Evolutionary conservation across 495 filamentous ascomycete species (phyloP), one percentile per base, ranked within the genome.

Genomic region (Neurospora hispaniola): DNA sequence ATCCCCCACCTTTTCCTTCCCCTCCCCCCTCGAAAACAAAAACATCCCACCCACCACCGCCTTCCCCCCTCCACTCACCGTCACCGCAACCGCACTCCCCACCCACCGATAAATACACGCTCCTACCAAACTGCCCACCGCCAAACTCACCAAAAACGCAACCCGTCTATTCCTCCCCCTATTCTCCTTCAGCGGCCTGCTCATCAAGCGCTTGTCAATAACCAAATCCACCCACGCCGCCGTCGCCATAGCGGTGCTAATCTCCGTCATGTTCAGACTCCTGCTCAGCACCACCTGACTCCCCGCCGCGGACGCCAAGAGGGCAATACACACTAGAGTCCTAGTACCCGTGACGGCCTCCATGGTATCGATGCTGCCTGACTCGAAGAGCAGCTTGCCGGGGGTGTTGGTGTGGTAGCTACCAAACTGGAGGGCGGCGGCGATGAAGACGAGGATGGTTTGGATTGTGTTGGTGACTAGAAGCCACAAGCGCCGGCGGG

Each of bases 211-310:
- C 16, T 80, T 81, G 76, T 90, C 88, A 66, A 90, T 85, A 31
- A 89, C 78, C 38, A 91, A 73, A 73, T 90, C 89, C 7, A 91
- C 78, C 83, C 87, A 90, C 4, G 89, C 88, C 9, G 89, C 88
- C 38, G 89, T 91, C 2, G 89, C 89, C 88, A 90, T 90, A 4
- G 89, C 89, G n/a, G 89, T 90, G 35, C 82, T 88, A 41, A 90
- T 91, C 76, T 91, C 88, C 7, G 87, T 86, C 79, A 89, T 85
- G 66, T 84, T 79, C 72, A 91, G 76, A 10, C 82, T 79, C 8
- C 89, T 81, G 5, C 81, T 82, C 82, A 88, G 84, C 18, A 88
- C 88, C 0, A 91, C 89, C 76, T 90, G 89, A 8, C 81, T 84
- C 2, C 89, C 89, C 0, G 88, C 85, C 4, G 88, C 85, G 43